Base-by-base conservation (phyloP, 441 rosid species). In the Populus hybrid region DNA sequence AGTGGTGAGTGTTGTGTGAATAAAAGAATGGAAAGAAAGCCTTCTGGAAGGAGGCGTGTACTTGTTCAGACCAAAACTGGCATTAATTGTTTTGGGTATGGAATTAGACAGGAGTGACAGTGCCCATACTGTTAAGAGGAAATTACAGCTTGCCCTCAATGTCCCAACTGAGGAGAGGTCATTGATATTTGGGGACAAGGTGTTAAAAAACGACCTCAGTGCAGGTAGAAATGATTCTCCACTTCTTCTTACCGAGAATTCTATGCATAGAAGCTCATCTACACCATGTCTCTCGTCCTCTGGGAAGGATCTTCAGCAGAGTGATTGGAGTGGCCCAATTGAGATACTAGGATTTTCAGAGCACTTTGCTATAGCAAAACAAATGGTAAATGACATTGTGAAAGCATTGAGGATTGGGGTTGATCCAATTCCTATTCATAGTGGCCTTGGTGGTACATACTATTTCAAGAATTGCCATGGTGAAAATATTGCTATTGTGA, bases 371-470 rank as follows among this genome's bases (percentile, higher is more conserved):
- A 68, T 64, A 67, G 73, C 73, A 63, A 77, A 83, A 73, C 82
- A 75, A 18, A 38, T 83, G 53, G 82, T 80, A 9, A 76, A 75
- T 76, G 86, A 81, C 12, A 68, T 73, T 68, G 74, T 79, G 53
- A 74, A 71, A 76, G 86, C 83, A 45, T 76, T 84, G 56, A 82
- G 75, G 70, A 73, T 31, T 69, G 84, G 86, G 4, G 82, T 84
- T 38, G 89, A 84, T 53, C 89, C 89, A 8, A 16, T 81, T 77
- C 85, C 87, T 59, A 75, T 78, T 69, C 65, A 11, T 11, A 73
- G 89, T 69, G 89, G 87, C 23, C 87, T 86, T 71, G 89, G 89
- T 33, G 89, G 89, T 23, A 84, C 87, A 4, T 86, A 86, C 82
- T 84, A 82, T 74, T 86, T 86, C 71, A 72, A 71, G 69, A 86